A percentile compares a stretch with the other conserved stretches of the same genome.
Conservation (phyloP, 2,329 filamentous ascomycete genomes). For the Fusarium longipes region DNA sequence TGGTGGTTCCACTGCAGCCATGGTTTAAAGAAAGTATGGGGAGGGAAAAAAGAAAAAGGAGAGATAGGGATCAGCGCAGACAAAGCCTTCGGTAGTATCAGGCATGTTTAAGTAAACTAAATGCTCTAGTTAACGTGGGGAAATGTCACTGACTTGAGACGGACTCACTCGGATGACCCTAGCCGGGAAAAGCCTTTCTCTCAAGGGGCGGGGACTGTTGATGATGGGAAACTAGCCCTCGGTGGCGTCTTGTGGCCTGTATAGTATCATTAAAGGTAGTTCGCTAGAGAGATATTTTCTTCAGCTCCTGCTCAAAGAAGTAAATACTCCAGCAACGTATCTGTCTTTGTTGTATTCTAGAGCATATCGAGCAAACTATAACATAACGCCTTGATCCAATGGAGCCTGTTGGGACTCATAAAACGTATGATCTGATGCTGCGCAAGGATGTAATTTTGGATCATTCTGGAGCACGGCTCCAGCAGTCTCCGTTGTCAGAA, state of each 20-base stretch:
- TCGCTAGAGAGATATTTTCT: not conserved
- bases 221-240: not conserved
- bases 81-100: not conserved
- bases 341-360: not conserved
- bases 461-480: not conserved
- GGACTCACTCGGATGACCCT: not conserved
- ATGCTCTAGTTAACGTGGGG: not conserved
- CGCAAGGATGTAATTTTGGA: not conserved
- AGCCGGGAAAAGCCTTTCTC: not conserved
- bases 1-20: slow-evolving; percentile 31
- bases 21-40: not conserved
- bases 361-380: not conserved
- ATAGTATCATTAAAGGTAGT: not conserved
- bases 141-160: not conserved
- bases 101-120: slow-evolving; percentile 2
- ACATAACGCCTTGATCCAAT: not conserved
- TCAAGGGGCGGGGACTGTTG: not conserved
- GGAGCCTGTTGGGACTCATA: not conserved
- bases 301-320: not conserved
- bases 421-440: not conserved
- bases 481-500: not conserved
- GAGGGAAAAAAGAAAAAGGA: not conserved
- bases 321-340: not conserved
- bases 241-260: not conserved
- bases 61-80: not conserved